These are phyloP conservation scores for Plasmodium yoelii DNA, from an alignment of 169 alveolate species.

Conservation along the genomic window DNA sequence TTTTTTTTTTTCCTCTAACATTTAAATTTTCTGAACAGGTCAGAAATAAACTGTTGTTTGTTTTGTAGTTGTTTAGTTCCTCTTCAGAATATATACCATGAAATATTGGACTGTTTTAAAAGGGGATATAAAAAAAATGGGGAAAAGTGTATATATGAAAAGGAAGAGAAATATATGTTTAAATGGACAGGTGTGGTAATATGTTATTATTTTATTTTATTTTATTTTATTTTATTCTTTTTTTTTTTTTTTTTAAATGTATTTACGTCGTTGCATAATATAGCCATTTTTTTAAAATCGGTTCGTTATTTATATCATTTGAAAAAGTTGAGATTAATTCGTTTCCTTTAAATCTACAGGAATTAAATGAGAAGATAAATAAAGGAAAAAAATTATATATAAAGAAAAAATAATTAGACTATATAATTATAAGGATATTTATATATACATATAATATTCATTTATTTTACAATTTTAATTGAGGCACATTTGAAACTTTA, in stretches of 20 bases:
- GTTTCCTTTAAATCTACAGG: constrained; percentile 32
- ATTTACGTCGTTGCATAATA: constrained; percentile 57
- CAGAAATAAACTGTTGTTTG: constrained; percentile 41
- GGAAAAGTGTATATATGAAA: background rate
- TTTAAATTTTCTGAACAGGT: constrained; percentile 54
- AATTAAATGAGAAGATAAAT: background rate
- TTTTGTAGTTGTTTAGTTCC: constrained; percentile 18
- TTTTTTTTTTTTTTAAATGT: background rate
- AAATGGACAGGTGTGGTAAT: background rate
- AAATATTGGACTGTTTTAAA: constrained; percentile 31
- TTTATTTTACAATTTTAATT: constrained; percentile 32
- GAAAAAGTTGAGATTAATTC: constrained; percentile 57
- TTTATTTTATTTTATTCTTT: no score
- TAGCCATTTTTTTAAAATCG: constrained; percentile 46
- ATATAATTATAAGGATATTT: background rate
- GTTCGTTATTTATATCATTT: constrained; percentile 17
- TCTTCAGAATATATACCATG: constrained; percentile 28
- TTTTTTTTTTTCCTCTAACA: constrained; percentile 16
- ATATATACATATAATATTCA: no score
- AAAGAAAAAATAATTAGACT: background rate
- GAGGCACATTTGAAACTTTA: constrained; percentile 29
- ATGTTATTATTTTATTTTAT: background rate
- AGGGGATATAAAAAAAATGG: constrained; percentile 7
- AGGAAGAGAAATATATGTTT: background rate
- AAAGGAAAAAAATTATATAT: background rate